Conservation (phyloP, 805 yeast genomes). For the Candida germanica region DNA sequence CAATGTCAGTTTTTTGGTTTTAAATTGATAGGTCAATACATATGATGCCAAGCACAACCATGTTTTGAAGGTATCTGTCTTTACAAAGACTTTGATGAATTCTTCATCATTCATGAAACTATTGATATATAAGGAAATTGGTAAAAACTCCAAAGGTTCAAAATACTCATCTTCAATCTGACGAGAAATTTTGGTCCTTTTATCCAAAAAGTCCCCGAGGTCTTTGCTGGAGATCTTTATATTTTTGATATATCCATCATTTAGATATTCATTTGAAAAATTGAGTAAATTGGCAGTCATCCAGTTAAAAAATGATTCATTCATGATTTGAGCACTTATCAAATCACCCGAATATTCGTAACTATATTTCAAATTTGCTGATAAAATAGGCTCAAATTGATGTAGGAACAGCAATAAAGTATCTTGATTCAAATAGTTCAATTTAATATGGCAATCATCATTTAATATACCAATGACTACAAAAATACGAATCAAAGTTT, state of each 20-base stretch:
- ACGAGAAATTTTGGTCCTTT: conserved; percentile 5
- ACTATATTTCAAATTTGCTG: conserved; percentile 13
- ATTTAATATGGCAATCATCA: conserved; percentile 2
- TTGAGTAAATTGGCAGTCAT: conserved; percentile 14
- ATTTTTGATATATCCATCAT: conserved; percentile 5
- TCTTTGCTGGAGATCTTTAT: conserved; percentile 1
- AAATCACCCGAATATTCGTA: conserved; percentile 21
- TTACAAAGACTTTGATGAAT: conserved; percentile 3
- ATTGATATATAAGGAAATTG: conserved; percentile 15
- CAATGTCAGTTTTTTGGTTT: conserved; percentile 19
- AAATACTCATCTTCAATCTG: conserved; percentile 4
- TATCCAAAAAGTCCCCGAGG: conserved; percentile 1
- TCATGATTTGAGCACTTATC: conserved; percentile 18
- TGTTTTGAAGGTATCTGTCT: conserved; percentile 18
- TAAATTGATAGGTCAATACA: conserved; percentile 37
- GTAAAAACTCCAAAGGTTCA: conserved; percentile 12
- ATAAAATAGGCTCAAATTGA: conserved; percentile 17
- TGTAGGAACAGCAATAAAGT: conserved; percentile 6
- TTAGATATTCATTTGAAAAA: conserved; percentile 10
- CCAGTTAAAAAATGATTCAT: conserved; percentile 33
- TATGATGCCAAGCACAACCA: conserved; percentile 40
- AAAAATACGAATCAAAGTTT: conserved; percentile 24
- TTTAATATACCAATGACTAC: conserved; percentile 23
- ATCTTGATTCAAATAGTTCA: not conserved
- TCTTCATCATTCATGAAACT: conserved; percentile 4